A percentile compares a stretch with the other conserved stretches of the same genome.
phyloP scores from a whole-genome alignment of 495 filamentous ascomycete genomes.

The Letharia columbiana region DNA sequence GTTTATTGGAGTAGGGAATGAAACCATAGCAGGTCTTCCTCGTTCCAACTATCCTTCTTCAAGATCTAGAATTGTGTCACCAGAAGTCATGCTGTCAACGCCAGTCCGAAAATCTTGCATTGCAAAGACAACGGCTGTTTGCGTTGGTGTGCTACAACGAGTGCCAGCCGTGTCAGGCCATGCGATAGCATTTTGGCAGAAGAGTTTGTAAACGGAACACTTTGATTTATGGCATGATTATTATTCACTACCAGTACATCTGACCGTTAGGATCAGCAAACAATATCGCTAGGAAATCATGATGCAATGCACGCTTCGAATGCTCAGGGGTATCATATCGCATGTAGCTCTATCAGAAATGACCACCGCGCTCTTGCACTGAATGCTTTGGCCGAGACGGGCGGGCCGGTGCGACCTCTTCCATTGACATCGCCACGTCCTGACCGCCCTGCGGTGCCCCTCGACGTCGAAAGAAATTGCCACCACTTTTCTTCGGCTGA shows the following conservation, averaged over 20 bases:
- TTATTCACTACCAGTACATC: background rate
- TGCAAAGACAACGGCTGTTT: no score
- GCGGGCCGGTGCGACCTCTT: constrained; percentile 4
- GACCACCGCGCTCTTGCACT: background rate
- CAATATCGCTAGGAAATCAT: background rate
- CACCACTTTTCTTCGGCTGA: background rate
- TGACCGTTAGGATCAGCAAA: background rate
- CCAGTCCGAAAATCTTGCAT: no score
- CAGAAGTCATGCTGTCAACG: no score
- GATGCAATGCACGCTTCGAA: background rate
- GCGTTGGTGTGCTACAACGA: no score
- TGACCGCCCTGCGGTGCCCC: background rate
- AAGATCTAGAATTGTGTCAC: no score
- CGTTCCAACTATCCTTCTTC: no score
- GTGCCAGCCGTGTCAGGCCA: no score
- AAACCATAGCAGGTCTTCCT: no score
- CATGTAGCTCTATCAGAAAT: background rate
- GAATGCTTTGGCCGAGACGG: constrained; percentile 3
- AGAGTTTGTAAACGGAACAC: no score
- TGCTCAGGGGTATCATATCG: background rate
- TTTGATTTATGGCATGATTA: no score
- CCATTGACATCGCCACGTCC: background rate
- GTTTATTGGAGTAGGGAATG: no score
- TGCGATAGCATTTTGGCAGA: no score
- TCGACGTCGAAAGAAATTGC: constrained; percentile 1